Conservation (phyloP, 2,329 filamentous ascomycete genomes). For the Colletotrichum sp. region DNA sequence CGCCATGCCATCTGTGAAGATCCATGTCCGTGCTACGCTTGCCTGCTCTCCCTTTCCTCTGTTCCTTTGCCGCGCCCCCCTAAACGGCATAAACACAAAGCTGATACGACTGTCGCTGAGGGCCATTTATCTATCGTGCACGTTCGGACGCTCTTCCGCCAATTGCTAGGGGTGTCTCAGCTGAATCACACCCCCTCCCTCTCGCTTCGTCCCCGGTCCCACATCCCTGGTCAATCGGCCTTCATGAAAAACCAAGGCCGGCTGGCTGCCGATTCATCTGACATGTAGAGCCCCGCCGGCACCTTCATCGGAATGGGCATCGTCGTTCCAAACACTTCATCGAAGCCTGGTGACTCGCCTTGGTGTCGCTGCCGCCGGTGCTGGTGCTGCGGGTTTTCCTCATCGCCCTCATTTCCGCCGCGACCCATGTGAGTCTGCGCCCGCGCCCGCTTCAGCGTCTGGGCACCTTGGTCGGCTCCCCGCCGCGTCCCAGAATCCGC, state of each 20-base stretch:
- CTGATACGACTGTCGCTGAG: neutral
- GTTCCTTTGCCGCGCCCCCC: neutral
- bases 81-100: neutral
- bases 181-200: slow-evolving; percentile 2
- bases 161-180: neutral
- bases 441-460: slow-evolving; percentile 8
- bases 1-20: slow-evolving; percentile 9
- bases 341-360: slow-evolving; percentile 5
- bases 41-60: neutral
- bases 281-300: slow-evolving; percentile 57
- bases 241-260: slow-evolving; percentile 47
- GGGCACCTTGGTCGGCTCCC: slow-evolving; percentile 22
- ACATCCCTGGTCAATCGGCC: slow-evolving; percentile 5
- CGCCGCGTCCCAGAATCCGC: slow-evolving; percentile 7
- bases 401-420: slow-evolving; percentile 18
- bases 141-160: neutral
- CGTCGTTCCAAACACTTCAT: slow-evolving; percentile 23
- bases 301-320: slow-evolving; percentile 70
- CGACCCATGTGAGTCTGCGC: slow-evolving; percentile 17
- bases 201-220: neutral
- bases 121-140: neutral
- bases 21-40: slow-evolving; percentile 6
- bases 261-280: slow-evolving; percentile 27
- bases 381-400: slow-evolving; percentile 12
- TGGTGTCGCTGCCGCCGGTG: neutral